phyloP scores from a whole-genome alignment of 108 stramenopile species.

The Cyclotella cryptica region DNA sequence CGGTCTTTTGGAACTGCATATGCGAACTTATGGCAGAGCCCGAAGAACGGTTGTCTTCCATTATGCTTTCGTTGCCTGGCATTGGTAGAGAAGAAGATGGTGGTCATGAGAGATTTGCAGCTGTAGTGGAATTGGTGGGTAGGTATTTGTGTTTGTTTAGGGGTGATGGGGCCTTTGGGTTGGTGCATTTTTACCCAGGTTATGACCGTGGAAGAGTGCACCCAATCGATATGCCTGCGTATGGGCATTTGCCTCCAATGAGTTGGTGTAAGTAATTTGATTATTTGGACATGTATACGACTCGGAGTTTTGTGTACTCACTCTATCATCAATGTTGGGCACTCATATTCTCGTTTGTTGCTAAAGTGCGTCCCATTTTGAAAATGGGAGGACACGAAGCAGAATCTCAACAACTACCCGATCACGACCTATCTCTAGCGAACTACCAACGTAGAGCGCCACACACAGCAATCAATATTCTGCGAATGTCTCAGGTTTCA shows the following conservation, averaged over 20 bases:
- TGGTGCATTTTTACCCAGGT: constrained; percentile 72
- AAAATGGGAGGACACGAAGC: constrained; percentile 55
- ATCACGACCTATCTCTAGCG: constrained; percentile 60
- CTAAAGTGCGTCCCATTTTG: constrained; percentile 59
- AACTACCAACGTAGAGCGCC: constrained; percentile 79
- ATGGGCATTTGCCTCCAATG: constrained; percentile 77
- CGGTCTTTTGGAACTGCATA: constrained; percentile 81
- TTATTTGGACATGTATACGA: background rate
- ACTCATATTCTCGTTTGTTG: background rate
- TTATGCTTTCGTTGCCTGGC: constrained; percentile 65
- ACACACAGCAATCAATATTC: constrained; percentile 71
- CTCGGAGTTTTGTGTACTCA: background rate
- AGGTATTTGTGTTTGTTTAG: constrained; percentile 64
- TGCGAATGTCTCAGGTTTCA: constrained; percentile 57
- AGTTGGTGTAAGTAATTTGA: constrained; percentile 48
- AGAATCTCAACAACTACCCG: constrained; percentile 55
- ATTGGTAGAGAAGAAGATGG: constrained; percentile 37
- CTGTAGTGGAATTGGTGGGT: constrained; percentile 70
- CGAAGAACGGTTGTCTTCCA: constrained; percentile 54
- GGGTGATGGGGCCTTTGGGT: constrained; percentile 64
- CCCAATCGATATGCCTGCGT: constrained; percentile 52
- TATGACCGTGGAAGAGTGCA: constrained; percentile 65
- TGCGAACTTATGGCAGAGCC: constrained; percentile 70
- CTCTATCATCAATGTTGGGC: background rate
- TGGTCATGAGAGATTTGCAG: constrained; percentile 64